A percentile compares a stretch with the other conserved stretches of the same genome.
These are phyloP conservation scores for Geotrichum carabidarum DNA, from an alignment of 1,139 yeast genomes.

Conservation along the genomic window DNA sequence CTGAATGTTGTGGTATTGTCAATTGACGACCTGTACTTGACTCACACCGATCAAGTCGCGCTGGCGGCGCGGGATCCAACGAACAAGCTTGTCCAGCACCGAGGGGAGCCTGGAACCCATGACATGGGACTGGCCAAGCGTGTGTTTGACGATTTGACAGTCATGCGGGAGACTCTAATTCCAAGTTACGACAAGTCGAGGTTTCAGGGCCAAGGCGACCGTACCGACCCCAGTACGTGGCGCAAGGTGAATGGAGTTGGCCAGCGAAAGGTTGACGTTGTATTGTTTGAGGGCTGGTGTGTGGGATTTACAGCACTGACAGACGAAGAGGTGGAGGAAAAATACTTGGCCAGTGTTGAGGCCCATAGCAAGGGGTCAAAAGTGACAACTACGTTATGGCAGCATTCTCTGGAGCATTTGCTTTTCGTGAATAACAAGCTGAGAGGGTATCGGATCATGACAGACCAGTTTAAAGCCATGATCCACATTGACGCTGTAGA, in stretches of 20 bases:
- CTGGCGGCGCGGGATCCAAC: conserved; percentile 42
- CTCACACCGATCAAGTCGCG: conserved; percentile 52
- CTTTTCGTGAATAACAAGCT: conserved; percentile 49
- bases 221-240: conserved; percentile 32
- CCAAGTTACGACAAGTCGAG: conserved; percentile 79
- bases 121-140: conserved; percentile 49
- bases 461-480: conserved; percentile 57
- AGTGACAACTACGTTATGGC: conserved; percentile 14
- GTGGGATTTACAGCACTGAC: conserved; percentile 60
- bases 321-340: conserved; percentile 30
- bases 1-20: conserved; percentile 56
- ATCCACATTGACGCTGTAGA: conserved; percentile 58
- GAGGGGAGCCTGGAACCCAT: conserved; percentile 95
- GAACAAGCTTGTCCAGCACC: conserved; percentile 61
- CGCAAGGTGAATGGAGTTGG: conserved; percentile 30
- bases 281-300: conserved; percentile 93
- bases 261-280: conserved; percentile 49
- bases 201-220: conserved; percentile 74
- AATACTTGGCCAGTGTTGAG: not conserved
- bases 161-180: conserved; percentile 38
- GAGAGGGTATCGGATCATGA: conserved; percentile 47
- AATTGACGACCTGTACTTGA: conserved; percentile 80
- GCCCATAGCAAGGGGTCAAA: conserved; percentile 19
- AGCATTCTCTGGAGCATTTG: conserved; percentile 35
- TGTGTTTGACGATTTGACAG: conserved; percentile 30